Conservation (phyloP, 2,329 filamentous ascomycete species). For the Cyphellophora europaea region DNA sequence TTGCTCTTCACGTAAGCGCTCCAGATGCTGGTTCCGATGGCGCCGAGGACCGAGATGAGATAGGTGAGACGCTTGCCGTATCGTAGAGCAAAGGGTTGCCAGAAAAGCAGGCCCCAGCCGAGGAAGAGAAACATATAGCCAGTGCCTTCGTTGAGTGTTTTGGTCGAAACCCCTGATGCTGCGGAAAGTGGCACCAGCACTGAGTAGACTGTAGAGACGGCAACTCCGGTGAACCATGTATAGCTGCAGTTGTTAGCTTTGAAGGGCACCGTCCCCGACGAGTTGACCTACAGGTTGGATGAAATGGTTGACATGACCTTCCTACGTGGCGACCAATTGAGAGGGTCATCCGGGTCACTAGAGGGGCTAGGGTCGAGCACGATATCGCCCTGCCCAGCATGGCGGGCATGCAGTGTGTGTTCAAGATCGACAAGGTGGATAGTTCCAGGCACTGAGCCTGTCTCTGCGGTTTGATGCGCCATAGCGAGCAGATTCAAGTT, state of each 20-base stretch:
- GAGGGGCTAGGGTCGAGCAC: conserved; percentile 28
- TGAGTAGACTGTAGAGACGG: conserved; percentile 24
- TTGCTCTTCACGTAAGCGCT: conserved; percentile 33
- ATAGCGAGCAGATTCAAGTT: too few species aligned
- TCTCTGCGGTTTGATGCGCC: not conserved
- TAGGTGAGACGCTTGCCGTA: conserved; percentile 28
- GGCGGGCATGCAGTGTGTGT: conserved; percentile 19
- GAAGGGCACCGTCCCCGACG: not conserved
- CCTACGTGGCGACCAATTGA: conserved; percentile 27
- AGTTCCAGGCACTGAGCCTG: conserved; percentile 23
- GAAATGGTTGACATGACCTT: conserved; percentile 25
- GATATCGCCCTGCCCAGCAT: conserved; percentile 21
- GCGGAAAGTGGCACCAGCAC: conserved; percentile 30
- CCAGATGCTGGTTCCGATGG: conserved; percentile 19
- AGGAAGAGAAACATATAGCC: conserved; percentile 34
- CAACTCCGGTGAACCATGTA: conserved; percentile 24
- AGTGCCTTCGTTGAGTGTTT: conserved; percentile 37
- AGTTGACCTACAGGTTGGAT: conserved; percentile 24
- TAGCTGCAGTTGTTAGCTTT: conserved; percentile 22
- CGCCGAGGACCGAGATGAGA: conserved; percentile 21
- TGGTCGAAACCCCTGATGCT: conserved; percentile 32
- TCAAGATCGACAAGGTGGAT: conserved; percentile 27
- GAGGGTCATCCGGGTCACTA: conserved; percentile 29
- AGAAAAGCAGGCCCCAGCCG: conserved; percentile 29
- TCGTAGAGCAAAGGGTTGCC: conserved; percentile 38